Evolutionary conservation across 2,329 filamentous ascomycete species (phyloP), one percentile per base, ranked within the genome.

Genomic region (Microdochium nivale): DNA sequence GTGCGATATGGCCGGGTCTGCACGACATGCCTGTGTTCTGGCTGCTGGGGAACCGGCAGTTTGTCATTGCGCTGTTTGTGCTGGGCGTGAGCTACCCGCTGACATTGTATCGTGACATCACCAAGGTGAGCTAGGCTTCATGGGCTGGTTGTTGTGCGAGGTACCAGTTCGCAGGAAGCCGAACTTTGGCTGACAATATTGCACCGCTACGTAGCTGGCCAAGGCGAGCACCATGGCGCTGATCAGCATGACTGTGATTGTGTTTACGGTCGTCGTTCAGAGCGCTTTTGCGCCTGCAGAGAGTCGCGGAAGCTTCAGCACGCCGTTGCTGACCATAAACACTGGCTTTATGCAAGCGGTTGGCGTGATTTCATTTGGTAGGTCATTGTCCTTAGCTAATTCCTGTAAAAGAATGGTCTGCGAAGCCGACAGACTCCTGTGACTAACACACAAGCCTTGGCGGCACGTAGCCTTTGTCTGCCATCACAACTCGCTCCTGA

Each of bases 311-410:
- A 77, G 81, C 25, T 81, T 96, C 51, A 80, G 77, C 55, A 81
- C 79, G 52, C 79, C 84, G 16, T 69, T 90, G 35, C 71, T 96
- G 52, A 81, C 86, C n/a, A 76, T 97, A 59, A 95, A 95, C 62
- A 76, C 79, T 25, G 94, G 92, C 48, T 84, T 99, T 53, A 95
- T 97, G 63, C 91, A 97, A 68, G 92, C 94, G 23, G 90, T 99
- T 61, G 94, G 94, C 30, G 92, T 99, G 19, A 99, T 99, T 60
- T 97, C 94, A 3, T 99, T 99, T 67, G 91, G 88, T 94, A 30
- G 11, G 27, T 5, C 27, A 30, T 30, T 30, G 27, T 11, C 11
- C 5, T 30, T 30, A 5, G 27, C n/a, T n/a, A n/a, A n/a, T n/a
- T n/a, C n/a, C n/a, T n/a, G n/a, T n/a, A n/a, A n/a, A n/a, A n/a